A percentile compares a stretch with the other conserved stretches of the same genome.
phyloP scores from a whole-genome alignment of 257 asterid genomes.

The Linaria vulgaris region DNA sequence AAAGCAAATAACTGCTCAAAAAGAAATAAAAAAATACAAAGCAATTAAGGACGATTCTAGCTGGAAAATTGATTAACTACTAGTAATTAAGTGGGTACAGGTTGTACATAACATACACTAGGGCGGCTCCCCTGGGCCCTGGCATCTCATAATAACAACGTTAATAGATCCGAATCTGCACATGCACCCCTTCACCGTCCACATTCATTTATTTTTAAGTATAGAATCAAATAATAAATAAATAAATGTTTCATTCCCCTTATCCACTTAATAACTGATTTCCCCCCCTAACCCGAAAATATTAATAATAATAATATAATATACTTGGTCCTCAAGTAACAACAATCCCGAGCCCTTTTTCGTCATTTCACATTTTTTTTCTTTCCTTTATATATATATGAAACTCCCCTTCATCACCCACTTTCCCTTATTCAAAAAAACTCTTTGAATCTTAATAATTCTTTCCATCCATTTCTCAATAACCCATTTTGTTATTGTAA shows the following conservation, averaged over 20 bases:
- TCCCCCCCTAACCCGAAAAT: conserved; percentile 26
- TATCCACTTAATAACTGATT: conserved; percentile 32
- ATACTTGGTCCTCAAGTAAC: conserved; percentile 45
- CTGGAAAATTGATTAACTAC: no score
- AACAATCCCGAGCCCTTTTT: conserved; percentile 34
- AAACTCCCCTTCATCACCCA: no score
- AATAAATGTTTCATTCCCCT: neutral
- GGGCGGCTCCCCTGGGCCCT: neutral
- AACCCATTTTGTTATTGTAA: no score
- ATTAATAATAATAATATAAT: no score
- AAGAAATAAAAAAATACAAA: no score
- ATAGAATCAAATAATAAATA: neutral
- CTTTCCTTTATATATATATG: no score
- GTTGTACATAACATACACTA: neutral
- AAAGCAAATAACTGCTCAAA: no score
- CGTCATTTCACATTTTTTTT: conserved; percentile 43
- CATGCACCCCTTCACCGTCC: neutral
- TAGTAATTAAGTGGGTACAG: no score
- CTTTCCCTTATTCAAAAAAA: conserved; percentile 6
- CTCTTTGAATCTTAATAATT: no score
- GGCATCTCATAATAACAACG: neutral
- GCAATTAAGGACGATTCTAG: no score
- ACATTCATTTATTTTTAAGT: conserved; percentile 12
- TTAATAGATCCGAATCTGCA: conserved; percentile 12
- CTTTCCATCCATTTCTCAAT: no score